Conservation (phyloP, 2,329 filamentous ascomycete species). For the Neonectria punicea region DNA sequence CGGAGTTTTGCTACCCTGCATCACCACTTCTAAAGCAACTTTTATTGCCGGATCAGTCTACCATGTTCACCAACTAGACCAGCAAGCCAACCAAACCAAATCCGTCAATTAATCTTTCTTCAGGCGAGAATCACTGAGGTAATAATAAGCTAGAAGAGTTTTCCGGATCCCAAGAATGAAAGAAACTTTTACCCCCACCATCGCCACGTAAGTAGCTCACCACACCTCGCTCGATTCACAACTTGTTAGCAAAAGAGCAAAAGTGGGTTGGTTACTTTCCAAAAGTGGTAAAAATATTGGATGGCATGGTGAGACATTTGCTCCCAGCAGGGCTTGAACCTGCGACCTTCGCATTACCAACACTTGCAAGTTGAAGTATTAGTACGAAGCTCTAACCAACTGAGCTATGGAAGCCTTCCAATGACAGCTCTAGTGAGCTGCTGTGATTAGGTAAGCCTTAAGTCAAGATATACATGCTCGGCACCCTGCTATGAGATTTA, state of each 20-base stretch:
- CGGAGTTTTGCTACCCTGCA: not conserved
- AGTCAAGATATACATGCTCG: not conserved
- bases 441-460: constrained; percentile 10
- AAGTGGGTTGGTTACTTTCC: not conserved
- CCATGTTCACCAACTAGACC: not conserved
- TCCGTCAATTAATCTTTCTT: not conserved
- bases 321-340: constrained; percentile 40
- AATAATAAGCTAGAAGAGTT: not conserved
- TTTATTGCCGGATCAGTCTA: not conserved
- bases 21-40: not conserved
- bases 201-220: not conserved
- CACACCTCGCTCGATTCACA: too few species aligned
- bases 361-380: constrained; percentile 29
- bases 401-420: constrained; percentile 42
- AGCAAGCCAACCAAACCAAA: not conserved
- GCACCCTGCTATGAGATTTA: too few species aligned
- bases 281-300: constrained; percentile 19
- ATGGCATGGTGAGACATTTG: constrained; percentile 30
- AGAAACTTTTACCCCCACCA: not conserved
- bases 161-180: not conserved
- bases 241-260: not conserved
- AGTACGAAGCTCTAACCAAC: constrained; percentile 41
- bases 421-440: not conserved
- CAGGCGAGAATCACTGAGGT: too few species aligned
- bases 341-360: constrained; percentile 40